Percentiles rank a stretch among this genome's conserved stretches.
Evolutionary conservation across 169 alveolate genomes (phyloP).

Genomic region (Plasmodium cynomolgi): DNA sequence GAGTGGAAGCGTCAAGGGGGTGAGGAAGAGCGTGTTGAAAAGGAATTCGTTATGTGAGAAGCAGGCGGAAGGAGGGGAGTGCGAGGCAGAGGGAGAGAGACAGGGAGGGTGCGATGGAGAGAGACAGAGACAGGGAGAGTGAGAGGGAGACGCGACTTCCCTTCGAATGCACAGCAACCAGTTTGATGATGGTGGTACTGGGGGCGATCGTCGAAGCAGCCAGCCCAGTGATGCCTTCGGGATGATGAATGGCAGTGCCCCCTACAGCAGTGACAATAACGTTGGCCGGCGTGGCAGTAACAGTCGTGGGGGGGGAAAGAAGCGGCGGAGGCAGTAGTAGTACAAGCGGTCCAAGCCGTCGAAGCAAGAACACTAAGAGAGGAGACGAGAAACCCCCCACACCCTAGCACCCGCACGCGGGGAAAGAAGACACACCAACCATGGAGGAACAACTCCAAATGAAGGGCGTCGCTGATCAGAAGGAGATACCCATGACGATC

Average conservation of each 20-base stretch:
- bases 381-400: background rate
- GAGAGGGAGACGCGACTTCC: background rate
- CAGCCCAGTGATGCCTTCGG: background rate
- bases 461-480: background rate
- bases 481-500: background rate
- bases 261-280: background rate
- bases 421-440: no score
- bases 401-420: background rate
- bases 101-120: background rate
- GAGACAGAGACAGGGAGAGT: background rate
- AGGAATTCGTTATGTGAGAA: background rate
- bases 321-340: background rate
- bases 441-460: background rate
- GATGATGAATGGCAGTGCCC: background rate
- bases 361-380: background rate
- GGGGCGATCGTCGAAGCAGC: background rate
- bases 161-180: background rate
- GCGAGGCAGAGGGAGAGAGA: background rate
- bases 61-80: background rate
- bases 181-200: background rate
- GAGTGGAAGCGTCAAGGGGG: background rate
- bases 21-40: no score
- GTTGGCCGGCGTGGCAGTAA: background rate
- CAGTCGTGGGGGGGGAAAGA: background rate
- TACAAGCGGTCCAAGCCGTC: background rate